phyloP scores from a whole-genome alignment of 495 filamentous ascomycete species.

The Daldinia decipiens region DNA sequence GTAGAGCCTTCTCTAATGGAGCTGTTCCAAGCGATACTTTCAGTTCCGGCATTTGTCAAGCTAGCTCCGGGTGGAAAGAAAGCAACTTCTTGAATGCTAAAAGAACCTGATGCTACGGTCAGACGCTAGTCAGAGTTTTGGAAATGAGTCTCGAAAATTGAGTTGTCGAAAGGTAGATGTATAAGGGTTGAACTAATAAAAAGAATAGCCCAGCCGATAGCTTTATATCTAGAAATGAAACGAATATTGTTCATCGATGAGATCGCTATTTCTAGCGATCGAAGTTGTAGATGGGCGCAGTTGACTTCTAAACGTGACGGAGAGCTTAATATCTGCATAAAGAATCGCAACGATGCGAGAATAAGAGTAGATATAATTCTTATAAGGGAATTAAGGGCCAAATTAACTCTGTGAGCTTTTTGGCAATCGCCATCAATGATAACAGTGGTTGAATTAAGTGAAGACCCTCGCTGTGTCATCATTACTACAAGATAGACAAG shows the following conservation, averaged over 20 bases:
- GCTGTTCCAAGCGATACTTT: not conserved
- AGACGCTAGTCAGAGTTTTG: not conserved
- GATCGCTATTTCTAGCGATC: conserved; percentile 33
- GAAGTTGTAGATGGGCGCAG: conserved; percentile 15
- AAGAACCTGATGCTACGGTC: not conserved
- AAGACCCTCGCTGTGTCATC: not conserved
- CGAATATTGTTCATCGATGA: conserved; percentile 27
- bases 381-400: not conserved
- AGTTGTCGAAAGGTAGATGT: not conserved
- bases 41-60: not conserved
- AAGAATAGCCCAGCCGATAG: not conserved
- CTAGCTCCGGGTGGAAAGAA: conserved; percentile 1
- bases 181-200: not conserved
- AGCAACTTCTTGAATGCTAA: not conserved
- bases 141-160: not conserved
- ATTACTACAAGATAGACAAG: conserved; percentile 1
- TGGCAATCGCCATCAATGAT: not conserved
- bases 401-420: not conserved
- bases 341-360: conserved; percentile 41
- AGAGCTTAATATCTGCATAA: conserved; percentile 52
- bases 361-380: not conserved
- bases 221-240: conserved; percentile 4
- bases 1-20: not conserved
- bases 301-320: conserved; percentile 31
- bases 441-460: not conserved